Base-by-base conservation (phyloP, 176 grass and related monocot species). In the Aegilops umbellulata region DNA sequence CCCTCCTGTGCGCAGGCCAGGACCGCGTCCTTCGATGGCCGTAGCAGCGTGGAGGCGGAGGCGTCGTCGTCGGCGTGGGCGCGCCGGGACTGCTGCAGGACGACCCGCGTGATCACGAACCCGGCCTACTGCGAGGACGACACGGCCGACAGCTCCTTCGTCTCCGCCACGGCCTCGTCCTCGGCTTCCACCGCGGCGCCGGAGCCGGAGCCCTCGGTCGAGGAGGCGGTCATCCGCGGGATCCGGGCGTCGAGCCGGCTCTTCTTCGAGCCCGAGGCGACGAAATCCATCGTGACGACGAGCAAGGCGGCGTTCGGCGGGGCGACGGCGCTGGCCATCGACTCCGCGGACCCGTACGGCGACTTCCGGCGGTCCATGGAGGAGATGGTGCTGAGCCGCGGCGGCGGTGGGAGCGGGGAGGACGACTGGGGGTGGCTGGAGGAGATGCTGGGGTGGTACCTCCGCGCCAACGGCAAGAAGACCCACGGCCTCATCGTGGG, bases 361-460 rank as follows among this genome's bases (percentile, higher is more conserved):
- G 95, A 98, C 77, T 98, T 98, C 64, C 86, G 90, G 82, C 82
- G 64, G 46, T 98, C 95, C 41, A 98, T 98, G 95, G 91, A 91
- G 87, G 87, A 95, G 89, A 93, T 95, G 95, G 91, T 98, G 67
- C 76, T 82, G 77, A 92, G 87, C 81, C 89, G 78, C 61, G 89
- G 89, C n/a, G 86, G 41, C 26, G 24, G 23, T n/a, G 2, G 12
- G 0, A n/a, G 69, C 11, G 16, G 35, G 35, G 35, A 46, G 16
- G 65, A 82, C 85, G 87, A 92, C 81, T 95, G 90, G 92, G 91
- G 88, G 7, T 92, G 95, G 95, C 80, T 97, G 26, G 84, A 97
- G 88, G 91, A 95, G 91, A 95, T 97, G 95, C 85, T 97, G 11
- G 72, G 80, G 0, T 97, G 95, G 95, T 97, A 97, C 85, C 75